Evolutionary conservation across 257 asterid genomes (phyloP).

Genomic region (Haberlea rhodopensis): DNA sequence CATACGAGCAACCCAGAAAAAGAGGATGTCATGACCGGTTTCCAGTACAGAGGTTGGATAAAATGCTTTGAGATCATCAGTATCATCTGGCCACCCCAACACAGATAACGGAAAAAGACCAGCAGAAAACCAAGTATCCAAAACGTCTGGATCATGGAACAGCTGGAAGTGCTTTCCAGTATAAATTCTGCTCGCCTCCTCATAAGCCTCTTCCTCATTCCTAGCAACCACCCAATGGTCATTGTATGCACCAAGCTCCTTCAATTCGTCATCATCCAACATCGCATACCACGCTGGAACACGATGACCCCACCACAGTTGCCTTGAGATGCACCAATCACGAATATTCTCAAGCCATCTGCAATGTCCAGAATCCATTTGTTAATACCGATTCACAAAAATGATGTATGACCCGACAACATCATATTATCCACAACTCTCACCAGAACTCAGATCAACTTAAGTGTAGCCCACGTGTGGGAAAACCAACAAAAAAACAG

Average conservation of each 20-base stretch:
- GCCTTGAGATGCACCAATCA: constrained; percentile 98
- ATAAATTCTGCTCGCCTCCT: constrained; percentile 56
- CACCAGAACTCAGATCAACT: constrained; percentile 1
- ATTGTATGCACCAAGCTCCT: constrained; percentile 61
- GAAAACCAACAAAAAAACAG: not conserved
- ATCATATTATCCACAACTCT: constrained; percentile 2
- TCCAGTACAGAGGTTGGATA: constrained; percentile 92
- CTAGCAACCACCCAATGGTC: constrained; percentile 88
- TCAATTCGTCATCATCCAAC: constrained; percentile 66
- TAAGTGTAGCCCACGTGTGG: constrained; percentile 1
- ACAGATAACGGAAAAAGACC: constrained; percentile 90
- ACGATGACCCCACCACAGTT: constrained; percentile 99
- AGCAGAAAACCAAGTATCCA: constrained; percentile 97
- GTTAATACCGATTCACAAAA: constrained; percentile 12
- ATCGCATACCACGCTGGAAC: constrained; percentile 89
- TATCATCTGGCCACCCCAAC: constrained; percentile 92
- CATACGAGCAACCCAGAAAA: constrained; percentile 99
- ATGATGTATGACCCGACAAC: not conserved
- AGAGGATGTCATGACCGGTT: constrained; percentile 93
- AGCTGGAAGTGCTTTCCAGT: constrained; percentile 63
- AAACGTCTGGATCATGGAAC: constrained; percentile 83
- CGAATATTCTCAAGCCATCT: constrained; percentile 99
- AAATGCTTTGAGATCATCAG: constrained; percentile 71
- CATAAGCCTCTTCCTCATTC: constrained; percentile 61
- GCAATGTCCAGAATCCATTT: constrained; percentile 28